Percentiles rank a stretch among this genome's conserved stretches.
These are phyloP conservation scores for Lotmaria passim DNA, from an alignment of 208 protist species.

Conservation along the genomic window DNA sequence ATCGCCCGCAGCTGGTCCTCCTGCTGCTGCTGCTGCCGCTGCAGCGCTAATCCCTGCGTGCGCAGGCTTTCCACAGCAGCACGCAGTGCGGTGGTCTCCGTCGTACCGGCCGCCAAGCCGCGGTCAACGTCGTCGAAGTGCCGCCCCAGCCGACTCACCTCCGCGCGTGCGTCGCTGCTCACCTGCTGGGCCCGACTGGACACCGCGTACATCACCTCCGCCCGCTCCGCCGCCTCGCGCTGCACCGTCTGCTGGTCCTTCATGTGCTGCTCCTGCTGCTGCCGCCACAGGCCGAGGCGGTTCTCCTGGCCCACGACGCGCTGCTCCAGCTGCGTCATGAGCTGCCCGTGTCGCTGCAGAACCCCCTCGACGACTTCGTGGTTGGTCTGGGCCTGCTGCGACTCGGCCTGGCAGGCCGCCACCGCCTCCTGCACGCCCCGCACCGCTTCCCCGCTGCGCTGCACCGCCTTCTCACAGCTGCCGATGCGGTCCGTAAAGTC, in stretches of 20 bases:
- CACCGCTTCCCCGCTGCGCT: slow-evolving; percentile 17
- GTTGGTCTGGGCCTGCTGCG: slow-evolving; percentile 3
- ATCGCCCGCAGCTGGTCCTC: slow-evolving; percentile 18
- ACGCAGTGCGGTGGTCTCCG: slow-evolving; percentile 20
- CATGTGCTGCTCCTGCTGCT: slow-evolving; percentile 53
- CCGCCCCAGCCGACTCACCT: slow-evolving; percentile 71
- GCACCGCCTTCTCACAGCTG: slow-evolving; percentile 38
- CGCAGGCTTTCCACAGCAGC: slow-evolving; percentile 37
- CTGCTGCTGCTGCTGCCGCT: slow-evolving; percentile 45
- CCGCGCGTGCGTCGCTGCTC: slow-evolving; percentile 56
- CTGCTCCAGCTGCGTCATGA: slow-evolving; percentile 48
- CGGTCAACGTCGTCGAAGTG: slow-evolving; percentile 47
- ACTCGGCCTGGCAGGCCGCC: slow-evolving; percentile 28
- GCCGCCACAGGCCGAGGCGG: slow-evolving; percentile 38
- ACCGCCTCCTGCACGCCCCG: slow-evolving; percentile 35
- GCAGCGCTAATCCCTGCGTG: slow-evolving; percentile 40
- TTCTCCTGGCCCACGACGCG: slow-evolving; percentile 42
- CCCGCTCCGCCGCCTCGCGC: slow-evolving; percentile 48
- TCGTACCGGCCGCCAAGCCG: slow-evolving; percentile 1
- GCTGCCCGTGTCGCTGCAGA: slow-evolving; percentile 24
- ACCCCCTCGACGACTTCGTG: slow-evolving; percentile 15
- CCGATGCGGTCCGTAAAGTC: slow-evolving; percentile 34
- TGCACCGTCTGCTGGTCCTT: slow-evolving; percentile 52
- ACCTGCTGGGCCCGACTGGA: slow-evolving; percentile 54
- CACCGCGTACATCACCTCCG: slow-evolving; percentile 56